Evolutionary conservation across 495 filamentous ascomycete genomes (phyloP), one percentile per base, ranked within the genome.

Genomic region (Penicillium atrosanguineum): DNA sequence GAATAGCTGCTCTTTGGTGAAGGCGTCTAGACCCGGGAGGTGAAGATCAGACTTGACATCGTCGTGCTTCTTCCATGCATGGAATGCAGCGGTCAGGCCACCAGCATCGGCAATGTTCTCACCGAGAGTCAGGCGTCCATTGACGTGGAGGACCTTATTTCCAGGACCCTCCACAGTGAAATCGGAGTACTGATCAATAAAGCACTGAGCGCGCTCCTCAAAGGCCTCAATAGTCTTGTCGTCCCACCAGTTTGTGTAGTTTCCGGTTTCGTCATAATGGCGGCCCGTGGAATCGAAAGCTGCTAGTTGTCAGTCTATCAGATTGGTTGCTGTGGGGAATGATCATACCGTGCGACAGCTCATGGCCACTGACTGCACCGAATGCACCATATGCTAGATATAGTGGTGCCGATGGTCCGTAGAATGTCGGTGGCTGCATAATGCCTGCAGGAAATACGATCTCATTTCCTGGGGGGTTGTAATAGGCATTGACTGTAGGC

Each of bases 81-180:
- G 74, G 57, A 82, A 91, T 1, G 84, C 75, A 2, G 85, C 85
- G 25, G 76, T 72, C 18, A 91, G 59, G 6, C 88, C 87, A 29
- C 87, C 87, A 1, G 87, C 86, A 64, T 91, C 87, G 4, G 87
- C 85, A 46, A 90, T 87, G 60, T 90, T 90, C 73, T 91, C 87
- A 18, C 84, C 86, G 4, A 88, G 73, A 0, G 87, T 90, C 23
- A 86, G 69, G 18, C 69, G 69, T 31, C 87, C 87, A 53, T 88
- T 88, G 49, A 89, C 83, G 61, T 89, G 82, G 1, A 85, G 72
- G 6, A 77, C 70, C 55, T 84, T 75, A 26, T 74, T 79, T 23
- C 81, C 71, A 7, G 69, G 65, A 0, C 78, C 80, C 9, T 75
- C 69, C 11, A 88, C 80, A 2, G 81, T 83, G 57, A 80, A 88